Base-by-base conservation (phyloP, 192 early-diverging fungal species). In the Coemansia sp. region DNA sequence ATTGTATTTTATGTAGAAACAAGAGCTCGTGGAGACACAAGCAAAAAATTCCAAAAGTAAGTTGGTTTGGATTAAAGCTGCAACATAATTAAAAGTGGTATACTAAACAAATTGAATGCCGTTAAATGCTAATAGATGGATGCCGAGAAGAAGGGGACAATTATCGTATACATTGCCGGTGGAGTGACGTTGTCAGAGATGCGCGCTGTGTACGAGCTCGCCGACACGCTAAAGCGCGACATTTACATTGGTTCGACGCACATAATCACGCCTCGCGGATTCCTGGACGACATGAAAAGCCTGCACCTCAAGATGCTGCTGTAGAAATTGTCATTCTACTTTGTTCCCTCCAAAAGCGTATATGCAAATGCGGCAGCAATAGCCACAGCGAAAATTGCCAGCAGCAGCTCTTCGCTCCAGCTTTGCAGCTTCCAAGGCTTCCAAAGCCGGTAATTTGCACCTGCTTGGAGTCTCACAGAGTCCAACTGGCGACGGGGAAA, bases 221-320 rank as follows among this genome's bases (percentile, higher is more conserved):
- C 71, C 6, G 52, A 66, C 10, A 54, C 58, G 22, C 68, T 64
- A 45, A 67, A 65, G 2, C 69, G 71, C 29, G 65, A 82, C 4
- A 62, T 82, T 2, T 82, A 72, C 60, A 73, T 82, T 18, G 81
- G 77, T 14, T 74, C 75, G 11, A 82, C 81, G 16, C 81, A 82
- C 48, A 59, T 78, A 10, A 71, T 75, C 51, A 82, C 75, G 47
- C 81, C 81, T 0, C 68, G 67, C 6, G 76, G 67, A 7, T 82
- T 78, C 32, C 27, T 82, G 22, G 64, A 74, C 31, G 65, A 77
- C 21, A 53, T 82, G 55, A 73, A 72, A 45, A 57, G 71, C 47
- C 58, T 81, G 35, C 67, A 73, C 32, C 62, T 67, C 49, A 55
- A 56, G 30, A 62, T 69, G 72, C 66, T 35, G 6, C 23, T 23